Conservation (phyloP, 768 basidiomycete genomes). For the Phaeotremella skinneri region DNA sequence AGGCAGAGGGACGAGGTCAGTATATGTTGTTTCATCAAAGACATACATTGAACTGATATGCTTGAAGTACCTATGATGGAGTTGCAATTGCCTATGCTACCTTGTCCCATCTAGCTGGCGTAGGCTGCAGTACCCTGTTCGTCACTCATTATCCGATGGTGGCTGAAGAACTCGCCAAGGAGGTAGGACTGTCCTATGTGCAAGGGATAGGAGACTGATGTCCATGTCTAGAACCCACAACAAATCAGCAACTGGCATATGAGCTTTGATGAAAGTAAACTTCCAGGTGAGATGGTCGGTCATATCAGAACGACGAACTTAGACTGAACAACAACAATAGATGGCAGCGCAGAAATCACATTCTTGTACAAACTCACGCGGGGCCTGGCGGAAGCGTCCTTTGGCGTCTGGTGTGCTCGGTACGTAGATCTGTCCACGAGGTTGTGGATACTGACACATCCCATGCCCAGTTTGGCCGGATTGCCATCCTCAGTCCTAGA, state of each 20-base stretch:
- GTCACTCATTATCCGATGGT: constrained; percentile 93
- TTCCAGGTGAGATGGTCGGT: constrained; percentile 52
- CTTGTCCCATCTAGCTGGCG: constrained; percentile 36
- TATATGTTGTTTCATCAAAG: constrained; percentile 50
- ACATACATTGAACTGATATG: constrained; percentile 3
- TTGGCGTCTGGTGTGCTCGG: constrained; percentile 84
- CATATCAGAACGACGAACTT: not conserved
- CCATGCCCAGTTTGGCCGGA: constrained; percentile 63
- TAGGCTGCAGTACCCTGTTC: constrained; percentile 60
- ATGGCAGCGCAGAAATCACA: constrained; percentile 74
- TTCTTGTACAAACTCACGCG: constrained; percentile 76
- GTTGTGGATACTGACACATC: not conserved
- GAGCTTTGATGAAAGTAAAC: constrained; percentile 69
- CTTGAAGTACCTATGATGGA: constrained; percentile 83
- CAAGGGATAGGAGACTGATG: too few species aligned
- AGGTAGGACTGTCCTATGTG: constrained; percentile 14
- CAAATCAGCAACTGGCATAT: constrained; percentile 72
- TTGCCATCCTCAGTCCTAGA: constrained; percentile 69
- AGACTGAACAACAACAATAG: constrained; percentile 36
- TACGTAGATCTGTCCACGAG: constrained; percentile 6
- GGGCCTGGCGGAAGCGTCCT: constrained; percentile 75
- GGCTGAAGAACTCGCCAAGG: constrained; percentile 54
- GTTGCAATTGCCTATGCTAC: constrained; percentile 51
- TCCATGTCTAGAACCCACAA: constrained; percentile 34
- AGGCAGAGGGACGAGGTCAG: constrained; percentile 44